These are phyloP conservation scores for Ceriops zippeliana DNA, from an alignment of 345 rosid species.

Conservation along the genomic window DNA sequence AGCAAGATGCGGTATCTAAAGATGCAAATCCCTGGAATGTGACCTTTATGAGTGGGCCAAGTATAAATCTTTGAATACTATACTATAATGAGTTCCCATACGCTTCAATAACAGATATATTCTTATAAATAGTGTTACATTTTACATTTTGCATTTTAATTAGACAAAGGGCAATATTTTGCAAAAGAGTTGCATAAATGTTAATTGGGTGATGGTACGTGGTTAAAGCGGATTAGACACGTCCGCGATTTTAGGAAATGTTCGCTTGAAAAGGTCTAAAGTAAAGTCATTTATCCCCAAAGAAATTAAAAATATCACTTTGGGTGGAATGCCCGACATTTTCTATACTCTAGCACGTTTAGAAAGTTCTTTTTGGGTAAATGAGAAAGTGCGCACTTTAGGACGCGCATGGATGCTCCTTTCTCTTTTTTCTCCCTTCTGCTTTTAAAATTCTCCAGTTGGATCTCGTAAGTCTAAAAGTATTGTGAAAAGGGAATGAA, in stretches of 20 bases:
- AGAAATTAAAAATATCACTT: background rate
- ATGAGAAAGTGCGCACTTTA: conserved; percentile 21
- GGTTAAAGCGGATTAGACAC: conserved; percentile 7
- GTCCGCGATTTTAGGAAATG: conserved; percentile 28
- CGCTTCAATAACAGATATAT: no score
- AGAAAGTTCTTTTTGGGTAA: conserved; percentile 17
- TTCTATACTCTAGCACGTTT: conserved; percentile 2
- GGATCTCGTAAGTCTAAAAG: no score
- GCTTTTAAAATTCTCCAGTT: no score
- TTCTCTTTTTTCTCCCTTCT: no score
- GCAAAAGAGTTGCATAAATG: background rate
- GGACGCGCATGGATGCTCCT: conserved; percentile 9
- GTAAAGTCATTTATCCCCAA: no score
- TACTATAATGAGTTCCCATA: background rate
- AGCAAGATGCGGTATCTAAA: background rate
- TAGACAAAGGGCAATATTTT: conserved; percentile 14
- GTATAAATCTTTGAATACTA: background rate
- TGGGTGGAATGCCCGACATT: background rate
- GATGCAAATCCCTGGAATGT: background rate
- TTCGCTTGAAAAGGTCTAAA: conserved; percentile 1
- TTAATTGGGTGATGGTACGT: background rate
- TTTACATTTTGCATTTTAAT: no score
- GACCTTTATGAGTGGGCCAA: conserved; percentile 21
- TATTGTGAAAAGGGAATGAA: no score
- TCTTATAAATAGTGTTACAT: no score